Percentiles rank a stretch among this genome's conserved stretches.
These are phyloP conservation scores for Suhomyces wounanorum DNA, from an alignment of 1,139 yeast species.

Conservation along the genomic window DNA sequence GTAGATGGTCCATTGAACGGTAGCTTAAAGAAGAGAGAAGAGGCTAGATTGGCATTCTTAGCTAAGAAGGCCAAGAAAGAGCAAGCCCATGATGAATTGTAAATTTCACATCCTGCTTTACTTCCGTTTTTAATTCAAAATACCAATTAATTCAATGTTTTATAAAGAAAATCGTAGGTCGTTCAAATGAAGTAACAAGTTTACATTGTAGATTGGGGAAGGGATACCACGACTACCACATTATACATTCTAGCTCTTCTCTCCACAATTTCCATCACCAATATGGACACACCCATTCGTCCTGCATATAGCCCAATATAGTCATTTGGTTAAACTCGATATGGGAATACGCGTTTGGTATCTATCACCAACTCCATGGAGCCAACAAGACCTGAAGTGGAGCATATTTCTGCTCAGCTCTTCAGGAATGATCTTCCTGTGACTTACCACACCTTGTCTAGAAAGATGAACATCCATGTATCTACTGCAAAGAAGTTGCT, in stretches of 20 bases:
- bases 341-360: neutral
- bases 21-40: conserved; percentile 34
- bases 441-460: conserved; percentile 34
- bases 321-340: neutral
- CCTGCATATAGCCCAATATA: neutral
- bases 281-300: neutral
- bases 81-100: conserved; percentile 3
- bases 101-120: neutral
- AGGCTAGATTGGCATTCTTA: conserved; percentile 30
- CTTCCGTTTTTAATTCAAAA: neutral
- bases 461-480: conserved; percentile 31
- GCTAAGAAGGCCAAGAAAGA: conserved; percentile 10
- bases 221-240: no score
- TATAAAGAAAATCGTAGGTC: neutral
- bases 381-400: conserved; percentile 30
- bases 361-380: conserved; percentile 36
- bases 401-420: conserved; percentile 31
- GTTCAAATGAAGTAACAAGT: no score
- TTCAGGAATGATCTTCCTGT: conserved; percentile 29
- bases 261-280: no score
- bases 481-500: conserved; percentile 33
- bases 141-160: neutral
- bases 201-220: no score
- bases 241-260: no score
- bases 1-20: conserved; percentile 43